Evolutionary conservation across 228 moss, liverwort and hornwort genomes (phyloP), one percentile per base, ranked within the genome.

Genomic region (Sphagnum magellanicum): DNA sequence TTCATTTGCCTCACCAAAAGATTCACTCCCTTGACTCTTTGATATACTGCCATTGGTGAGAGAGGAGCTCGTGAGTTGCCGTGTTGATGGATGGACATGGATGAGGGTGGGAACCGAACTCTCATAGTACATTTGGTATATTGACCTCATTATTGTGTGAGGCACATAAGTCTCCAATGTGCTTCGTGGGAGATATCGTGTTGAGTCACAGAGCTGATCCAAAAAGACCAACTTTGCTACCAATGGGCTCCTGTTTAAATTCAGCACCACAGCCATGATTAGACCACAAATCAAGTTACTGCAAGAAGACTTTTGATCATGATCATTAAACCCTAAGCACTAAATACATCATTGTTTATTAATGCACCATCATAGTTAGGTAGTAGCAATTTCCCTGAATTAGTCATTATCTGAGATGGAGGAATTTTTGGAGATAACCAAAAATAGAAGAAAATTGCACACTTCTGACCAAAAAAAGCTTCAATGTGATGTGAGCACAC

Each of bases 51-150:
- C 78, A 58, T 83, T 83, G 71, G 68, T 75, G 48, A 77, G 73
- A 5, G 78, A 71, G 14, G 84, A 78, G 48, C 91, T 80, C 5
- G 88, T n/a, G 57, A 84, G 83, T 57, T 81, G 84, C 51, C 82
- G 82, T 12, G 81, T 86, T 50, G 86, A 83, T 4, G 90, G 93
- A 75, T 83, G 82, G 48, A 88, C 81, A 59, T 88, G 88, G 5
- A 85, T 90, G 12, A 91, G 77, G 11, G 82, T 92, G 32, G 94
- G 94, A 48, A 91, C 87, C 10, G 84, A 78, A 51, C 86, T 94
- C 76, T 98, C 98, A 53, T 87, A 94, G 66, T 93, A 98, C 69
- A 93, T 90, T 80, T 94, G 98, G 75, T 98, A 98, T 55, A 98
- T 84, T 46, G 98, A 98, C 70, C 98, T 90, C 92, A 98, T 84